Evolutionary conservation across 306 rosid species (phyloP).

Genomic region (Vachellia pachyceras): DNA sequence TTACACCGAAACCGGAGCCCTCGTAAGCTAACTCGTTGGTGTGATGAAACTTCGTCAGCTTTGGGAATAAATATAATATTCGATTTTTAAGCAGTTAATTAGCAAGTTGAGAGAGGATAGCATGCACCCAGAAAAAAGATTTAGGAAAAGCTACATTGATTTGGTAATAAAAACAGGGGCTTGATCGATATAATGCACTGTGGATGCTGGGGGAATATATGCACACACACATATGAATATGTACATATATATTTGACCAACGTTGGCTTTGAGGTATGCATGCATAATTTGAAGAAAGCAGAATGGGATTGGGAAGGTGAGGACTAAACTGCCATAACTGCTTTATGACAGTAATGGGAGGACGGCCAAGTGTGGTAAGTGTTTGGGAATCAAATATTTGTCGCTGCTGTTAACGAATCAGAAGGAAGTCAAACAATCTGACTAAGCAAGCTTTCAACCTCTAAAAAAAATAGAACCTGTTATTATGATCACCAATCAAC

Average conservation of each 20-base stretch:
- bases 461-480: not conserved
- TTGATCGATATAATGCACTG: not conserved
- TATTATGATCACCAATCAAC: not conserved
- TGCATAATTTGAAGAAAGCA: not conserved
- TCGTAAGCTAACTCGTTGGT: constrained; percentile 24
- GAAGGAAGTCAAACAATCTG: constrained; percentile 42
- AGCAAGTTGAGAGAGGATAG: constrained; percentile 32
- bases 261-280: not conserved
- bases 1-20: constrained; percentile 45
- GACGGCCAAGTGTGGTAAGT: constrained; percentile 28
- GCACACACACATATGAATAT: too few relatives aligned
- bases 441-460: constrained; percentile 40
- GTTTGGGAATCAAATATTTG: constrained; percentile 39
- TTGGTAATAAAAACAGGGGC: not conserved
- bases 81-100: constrained; percentile 38
- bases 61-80: too few relatives aligned
- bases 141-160: too few relatives aligned
- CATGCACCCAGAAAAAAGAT: not conserved
- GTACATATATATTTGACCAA: not conserved
- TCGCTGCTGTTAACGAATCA: constrained; percentile 39
- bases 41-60: too few relatives aligned
- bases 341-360: not conserved
- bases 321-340: constrained; percentile 49
- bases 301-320: constrained; percentile 2
- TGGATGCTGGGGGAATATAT: not conserved